Evolutionary conservation across 345 rosid species (phyloP).

Genomic region (Populus ilicifolia): DNA sequence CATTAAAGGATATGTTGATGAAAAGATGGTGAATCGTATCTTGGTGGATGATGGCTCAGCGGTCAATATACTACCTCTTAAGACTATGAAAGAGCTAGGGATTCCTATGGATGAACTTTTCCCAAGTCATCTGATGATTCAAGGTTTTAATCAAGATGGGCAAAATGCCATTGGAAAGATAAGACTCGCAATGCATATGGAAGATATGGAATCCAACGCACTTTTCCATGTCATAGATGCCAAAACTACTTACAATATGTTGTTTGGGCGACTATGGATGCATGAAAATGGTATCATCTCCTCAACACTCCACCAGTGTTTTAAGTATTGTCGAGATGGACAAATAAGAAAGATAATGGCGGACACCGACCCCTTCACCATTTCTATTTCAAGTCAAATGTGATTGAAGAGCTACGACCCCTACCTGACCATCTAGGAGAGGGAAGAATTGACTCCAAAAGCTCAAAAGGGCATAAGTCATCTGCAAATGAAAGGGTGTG

Average conservation of each 20-base stretch:
- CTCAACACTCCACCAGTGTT: not conserved
- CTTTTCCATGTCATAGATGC: not conserved
- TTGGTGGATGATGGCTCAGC: too few species aligned
- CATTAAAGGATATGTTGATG: too few species aligned
- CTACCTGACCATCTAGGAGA: not conserved
- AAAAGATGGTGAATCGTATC: too few species aligned
- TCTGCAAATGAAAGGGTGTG: not conserved
- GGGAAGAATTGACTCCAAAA: not conserved
- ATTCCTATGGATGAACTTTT: not conserved
- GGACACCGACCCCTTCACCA: not conserved
- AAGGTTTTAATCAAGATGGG: too few species aligned
- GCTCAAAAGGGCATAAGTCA: not conserved
- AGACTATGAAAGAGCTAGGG: too few species aligned
- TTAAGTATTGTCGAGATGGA: not conserved
- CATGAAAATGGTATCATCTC: too few species aligned
- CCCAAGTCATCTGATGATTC: too few species aligned
- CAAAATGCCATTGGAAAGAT: not conserved
- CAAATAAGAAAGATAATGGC: not conserved
- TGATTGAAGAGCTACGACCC: not conserved
- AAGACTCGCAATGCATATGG: not conserved
- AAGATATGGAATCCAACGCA: not conserved
- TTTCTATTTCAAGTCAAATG: not conserved
- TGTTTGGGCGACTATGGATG: too few species aligned
- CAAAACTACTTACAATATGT: too few species aligned
- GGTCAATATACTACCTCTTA: too few species aligned